These are phyloP conservation scores for Acephala macrosclerotiorum DNA, from an alignment of 2,329 filamentous ascomycete species.

Conservation along the genomic window DNA sequence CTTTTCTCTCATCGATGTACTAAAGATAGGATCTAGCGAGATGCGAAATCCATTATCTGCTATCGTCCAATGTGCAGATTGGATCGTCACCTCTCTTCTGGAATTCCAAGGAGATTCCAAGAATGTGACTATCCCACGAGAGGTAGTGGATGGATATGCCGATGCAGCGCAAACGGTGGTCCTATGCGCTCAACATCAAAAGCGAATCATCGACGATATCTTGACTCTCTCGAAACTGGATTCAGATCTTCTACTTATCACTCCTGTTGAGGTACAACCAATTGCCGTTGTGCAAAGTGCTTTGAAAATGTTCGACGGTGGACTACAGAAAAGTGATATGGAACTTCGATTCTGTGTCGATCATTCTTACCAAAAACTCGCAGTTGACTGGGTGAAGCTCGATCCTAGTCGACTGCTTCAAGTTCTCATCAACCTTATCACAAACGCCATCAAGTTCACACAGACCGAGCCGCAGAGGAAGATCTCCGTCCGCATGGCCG, in stretches of 20 bases:
- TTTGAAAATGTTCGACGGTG: conserved; percentile 80
- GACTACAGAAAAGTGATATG: conserved; percentile 74
- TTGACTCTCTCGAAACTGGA: conserved; percentile 78
- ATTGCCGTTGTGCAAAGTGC: conserved; percentile 61
- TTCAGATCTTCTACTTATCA: conserved; percentile 74
- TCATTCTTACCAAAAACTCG: conserved; percentile 62
- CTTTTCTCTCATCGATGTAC: too few relatives aligned
- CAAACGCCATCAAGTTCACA: conserved; percentile 86
- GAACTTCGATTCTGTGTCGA: conserved; percentile 70
- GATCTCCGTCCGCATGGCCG: conserved; percentile 51
- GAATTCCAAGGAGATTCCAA: conserved; percentile 45
- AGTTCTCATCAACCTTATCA: conserved; percentile 81
- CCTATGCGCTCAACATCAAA: conserved; percentile 80
- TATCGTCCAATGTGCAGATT: conserved; percentile 77
- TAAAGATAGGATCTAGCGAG: conserved; percentile 48
- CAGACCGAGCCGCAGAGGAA: conserved; percentile 65
- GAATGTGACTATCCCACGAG: conserved; percentile 40
- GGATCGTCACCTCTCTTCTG: conserved; percentile 62
- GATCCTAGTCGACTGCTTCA: conserved; percentile 80
- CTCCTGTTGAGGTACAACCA: conserved; percentile 61
- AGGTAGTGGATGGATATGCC: conserved; percentile 65
- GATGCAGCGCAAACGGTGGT: conserved; percentile 81
- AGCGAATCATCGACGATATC: conserved; percentile 77
- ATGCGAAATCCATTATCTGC: conserved; percentile 78
- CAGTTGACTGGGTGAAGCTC: conserved; percentile 70